Evolutionary conservation across 495 filamentous ascomycete genomes (phyloP).

Genomic region (Penicillium alfredii): DNA sequence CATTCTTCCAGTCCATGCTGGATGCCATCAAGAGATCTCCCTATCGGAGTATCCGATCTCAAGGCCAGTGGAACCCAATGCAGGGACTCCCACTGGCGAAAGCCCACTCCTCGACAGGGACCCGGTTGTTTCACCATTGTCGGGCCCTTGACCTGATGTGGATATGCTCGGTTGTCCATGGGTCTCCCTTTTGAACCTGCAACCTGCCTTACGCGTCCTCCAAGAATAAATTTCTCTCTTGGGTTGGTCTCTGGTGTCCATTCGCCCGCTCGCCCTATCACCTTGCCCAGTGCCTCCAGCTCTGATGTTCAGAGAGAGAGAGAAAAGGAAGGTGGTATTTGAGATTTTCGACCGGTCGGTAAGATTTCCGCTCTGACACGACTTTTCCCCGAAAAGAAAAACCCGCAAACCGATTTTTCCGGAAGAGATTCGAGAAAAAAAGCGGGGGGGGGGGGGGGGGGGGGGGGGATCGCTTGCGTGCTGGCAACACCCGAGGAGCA

Average conservation of each 20-base stretch:
- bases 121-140: constrained; percentile 33
- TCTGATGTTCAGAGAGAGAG: too few species aligned
- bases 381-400: background rate
- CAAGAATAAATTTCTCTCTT: constrained; percentile 10
- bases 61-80: constrained; percentile 11
- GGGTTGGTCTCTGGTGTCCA: constrained; percentile 1
- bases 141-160: constrained; percentile 32
- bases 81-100: constrained; percentile 20
- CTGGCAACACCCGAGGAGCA: too few species aligned
- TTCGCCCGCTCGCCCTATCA: constrained; percentile 7
- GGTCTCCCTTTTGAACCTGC: constrained; percentile 20
- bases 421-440: too few species aligned
- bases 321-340: constrained; percentile 22
- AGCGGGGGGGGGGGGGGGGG: too few species aligned
- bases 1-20: too few species aligned
- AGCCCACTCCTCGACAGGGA: background rate
- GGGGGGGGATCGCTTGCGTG: too few species aligned
- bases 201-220: constrained; percentile 34
- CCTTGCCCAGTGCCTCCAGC: background rate
- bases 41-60: constrained; percentile 1
- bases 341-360: background rate
- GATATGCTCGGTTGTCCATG: constrained; percentile 14
- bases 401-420: too few species aligned
- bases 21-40: too few species aligned
- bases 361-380: background rate